These are phyloP conservation scores for Acanthamoeba lenticulata DNA, from an alignment of 208 protist species.

Conservation along the genomic window DNA sequence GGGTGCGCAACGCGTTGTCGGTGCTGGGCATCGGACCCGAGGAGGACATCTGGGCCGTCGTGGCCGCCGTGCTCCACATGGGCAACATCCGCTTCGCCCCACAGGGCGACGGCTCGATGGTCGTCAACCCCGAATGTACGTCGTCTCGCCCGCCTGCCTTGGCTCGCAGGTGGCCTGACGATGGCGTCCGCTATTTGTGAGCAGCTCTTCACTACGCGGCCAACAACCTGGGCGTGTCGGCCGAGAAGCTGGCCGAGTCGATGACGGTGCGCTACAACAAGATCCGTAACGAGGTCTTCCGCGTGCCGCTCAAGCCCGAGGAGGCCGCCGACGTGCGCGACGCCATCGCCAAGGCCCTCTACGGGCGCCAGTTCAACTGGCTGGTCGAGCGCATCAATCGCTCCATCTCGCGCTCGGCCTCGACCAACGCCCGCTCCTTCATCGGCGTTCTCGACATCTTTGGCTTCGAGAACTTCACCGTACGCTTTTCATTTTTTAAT, in stretches of 20 bases:
- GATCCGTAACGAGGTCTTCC: slow-evolving; percentile 61
- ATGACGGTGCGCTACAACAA: slow-evolving; percentile 54
- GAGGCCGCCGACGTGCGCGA: slow-evolving; percentile 63
- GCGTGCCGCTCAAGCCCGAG: slow-evolving; percentile 42
- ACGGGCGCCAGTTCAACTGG: slow-evolving; percentile 68
- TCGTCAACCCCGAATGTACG: slow-evolving; percentile 56
- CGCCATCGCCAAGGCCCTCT: slow-evolving; percentile 63
- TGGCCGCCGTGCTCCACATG: slow-evolving; percentile 55
- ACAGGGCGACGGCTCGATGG: slow-evolving; percentile 19
- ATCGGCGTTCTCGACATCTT: slow-evolving; percentile 91
- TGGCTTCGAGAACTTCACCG: slow-evolving; percentile 95
- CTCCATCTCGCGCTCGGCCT: slow-evolving; percentile 38
- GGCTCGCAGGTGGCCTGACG: too few relatives aligned
- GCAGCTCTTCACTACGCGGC: neutral
- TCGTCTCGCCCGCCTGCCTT: neutral
- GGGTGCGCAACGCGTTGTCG: slow-evolving; percentile 15
- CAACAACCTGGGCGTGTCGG: neutral
- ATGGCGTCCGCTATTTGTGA: neutral
- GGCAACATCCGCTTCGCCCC: slow-evolving; percentile 57
- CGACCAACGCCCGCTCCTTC: slow-evolving; percentile 2
- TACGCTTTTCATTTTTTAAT: too few relatives aligned
- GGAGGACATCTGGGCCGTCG: slow-evolving; percentile 40
- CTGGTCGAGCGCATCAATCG: slow-evolving; percentile 62
- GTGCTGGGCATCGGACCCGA: slow-evolving; percentile 43
- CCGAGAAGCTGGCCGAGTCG: slow-evolving; percentile 22